Evolutionary conservation across 208 protist genomes (phyloP).

Genomic region (Jaenimonas drosophilae): DNA sequence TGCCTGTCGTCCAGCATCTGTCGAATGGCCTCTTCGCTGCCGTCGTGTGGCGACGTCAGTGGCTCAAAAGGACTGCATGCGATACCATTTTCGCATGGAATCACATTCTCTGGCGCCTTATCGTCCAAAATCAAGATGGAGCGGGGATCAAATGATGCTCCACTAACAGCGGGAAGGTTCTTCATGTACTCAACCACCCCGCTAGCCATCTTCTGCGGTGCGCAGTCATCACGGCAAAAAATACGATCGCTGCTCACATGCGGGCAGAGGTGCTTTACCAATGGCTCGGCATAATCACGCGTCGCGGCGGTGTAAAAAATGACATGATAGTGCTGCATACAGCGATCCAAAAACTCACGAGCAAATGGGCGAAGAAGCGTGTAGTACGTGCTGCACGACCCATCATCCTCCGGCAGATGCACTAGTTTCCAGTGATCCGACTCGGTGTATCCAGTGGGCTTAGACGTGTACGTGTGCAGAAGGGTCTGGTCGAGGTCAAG

Average conservation of each 20-base stretch:
- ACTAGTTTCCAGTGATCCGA: too few species aligned
- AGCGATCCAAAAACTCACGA: slow-evolving; percentile 27
- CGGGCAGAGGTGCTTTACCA: slow-evolving; percentile 40
- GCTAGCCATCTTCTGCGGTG: background rate
- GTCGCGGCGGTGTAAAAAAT: slow-evolving; percentile 62
- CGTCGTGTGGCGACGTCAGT: slow-evolving; percentile 13
- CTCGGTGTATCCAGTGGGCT: too few species aligned
- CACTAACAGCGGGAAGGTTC: slow-evolving; percentile 26
- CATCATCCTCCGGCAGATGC: slow-evolving; percentile 9
- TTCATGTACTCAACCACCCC: slow-evolving; percentile 27
- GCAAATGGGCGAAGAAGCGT: slow-evolving; percentile 43
- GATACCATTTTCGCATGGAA: slow-evolving; percentile 41
- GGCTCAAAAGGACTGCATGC: slow-evolving; percentile 51
- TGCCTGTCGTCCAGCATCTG: slow-evolving; percentile 13
- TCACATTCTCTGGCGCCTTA: slow-evolving; percentile 37
- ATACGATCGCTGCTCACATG: slow-evolving; percentile 16
- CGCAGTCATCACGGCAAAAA: slow-evolving; percentile 50
- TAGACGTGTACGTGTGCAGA: too few species aligned
- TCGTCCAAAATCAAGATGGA: slow-evolving; percentile 58
- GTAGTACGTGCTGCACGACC: slow-evolving; percentile 5
- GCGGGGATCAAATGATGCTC: slow-evolving; percentile 15
- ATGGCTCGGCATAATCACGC: slow-evolving; percentile 40
- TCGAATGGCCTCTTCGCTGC: slow-evolving; percentile 16
- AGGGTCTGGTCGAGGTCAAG: too few species aligned
- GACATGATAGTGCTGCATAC: slow-evolving; percentile 40